Evolutionary conservation across 2,329 filamentous ascomycete species (phyloP).

Genomic region (Colletotrichum noveboracense): DNA sequence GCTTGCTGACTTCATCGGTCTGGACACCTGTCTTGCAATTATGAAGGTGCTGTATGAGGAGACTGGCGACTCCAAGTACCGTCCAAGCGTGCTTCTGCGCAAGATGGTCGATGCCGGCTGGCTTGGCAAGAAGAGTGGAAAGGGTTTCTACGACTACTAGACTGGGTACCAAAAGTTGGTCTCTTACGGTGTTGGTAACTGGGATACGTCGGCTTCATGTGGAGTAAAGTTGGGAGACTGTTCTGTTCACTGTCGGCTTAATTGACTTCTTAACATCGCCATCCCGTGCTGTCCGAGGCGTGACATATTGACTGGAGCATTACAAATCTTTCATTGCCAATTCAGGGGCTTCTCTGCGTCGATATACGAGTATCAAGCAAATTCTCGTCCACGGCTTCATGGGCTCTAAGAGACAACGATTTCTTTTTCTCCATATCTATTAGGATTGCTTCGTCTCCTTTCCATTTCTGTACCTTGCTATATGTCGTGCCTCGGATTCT

Average conservation of each 20-base stretch:
- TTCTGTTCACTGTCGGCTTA: background rate
- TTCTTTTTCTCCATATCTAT: fast-evolving
- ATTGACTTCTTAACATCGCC: background rate
- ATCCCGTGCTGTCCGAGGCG: background rate
- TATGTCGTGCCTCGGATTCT: too few relatives aligned
- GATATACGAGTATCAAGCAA: background rate
- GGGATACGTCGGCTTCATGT: background rate
- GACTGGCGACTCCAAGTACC: conserved; percentile 94
- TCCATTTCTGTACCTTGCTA: too few relatives aligned
- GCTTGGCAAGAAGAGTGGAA: conserved; percentile 96
- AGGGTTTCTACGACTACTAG: conserved; percentile 92
- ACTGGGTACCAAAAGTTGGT: background rate
- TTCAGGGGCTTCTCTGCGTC: background rate
- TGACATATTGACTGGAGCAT: background rate
- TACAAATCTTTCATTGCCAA: background rate
- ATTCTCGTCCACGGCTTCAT: fast-evolving
- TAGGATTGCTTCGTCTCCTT: too few relatives aligned
- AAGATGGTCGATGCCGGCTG: conserved; percentile 99
- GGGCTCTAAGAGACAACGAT: background rate
- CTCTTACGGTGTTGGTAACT: background rate
- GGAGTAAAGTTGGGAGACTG: background rate
- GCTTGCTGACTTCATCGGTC: conserved; percentile 94
- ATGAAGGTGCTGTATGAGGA: conserved; percentile 95
- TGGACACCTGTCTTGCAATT: conserved; percentile 95
- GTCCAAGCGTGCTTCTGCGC: conserved; percentile 82